These are phyloP conservation scores for Fusarium duplospermum DNA, from an alignment of 2,329 filamentous ascomycete species.

Conservation along the genomic window DNA sequence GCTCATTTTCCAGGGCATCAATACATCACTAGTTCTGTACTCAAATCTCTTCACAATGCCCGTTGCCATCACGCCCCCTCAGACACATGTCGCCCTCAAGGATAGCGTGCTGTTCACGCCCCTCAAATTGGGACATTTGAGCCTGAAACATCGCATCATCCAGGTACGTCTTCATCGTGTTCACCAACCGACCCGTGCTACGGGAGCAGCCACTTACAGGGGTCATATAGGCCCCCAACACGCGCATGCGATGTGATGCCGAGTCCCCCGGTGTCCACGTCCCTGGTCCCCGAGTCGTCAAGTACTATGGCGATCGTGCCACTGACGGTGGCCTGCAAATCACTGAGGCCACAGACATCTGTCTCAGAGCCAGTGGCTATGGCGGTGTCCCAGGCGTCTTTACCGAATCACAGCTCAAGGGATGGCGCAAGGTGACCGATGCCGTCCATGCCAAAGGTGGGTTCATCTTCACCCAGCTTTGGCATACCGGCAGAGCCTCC, in stretches of 20 bases:
- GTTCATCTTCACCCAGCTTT: slow-evolving; percentile 70
- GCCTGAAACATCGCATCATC: slow-evolving; percentile 52
- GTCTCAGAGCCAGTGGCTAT: slow-evolving; percentile 44
- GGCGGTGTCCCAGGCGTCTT: slow-evolving; percentile 47
- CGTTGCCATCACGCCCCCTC: slow-evolving; percentile 31
- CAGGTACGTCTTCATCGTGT: slow-evolving; percentile 39
- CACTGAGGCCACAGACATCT: slow-evolving; percentile 49
- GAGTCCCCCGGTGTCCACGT: slow-evolving; percentile 50
- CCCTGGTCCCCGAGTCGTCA: slow-evolving; percentile 42
- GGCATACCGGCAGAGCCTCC: slow-evolving; percentile 68
- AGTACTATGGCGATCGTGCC: slow-evolving; percentile 50
- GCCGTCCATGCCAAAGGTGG: slow-evolving; percentile 47
- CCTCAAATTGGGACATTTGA: slow-evolving; percentile 48
- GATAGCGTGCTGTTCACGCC: slow-evolving; percentile 50
- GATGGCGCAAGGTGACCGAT: slow-evolving; percentile 43
- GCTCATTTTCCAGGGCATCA: neutral
- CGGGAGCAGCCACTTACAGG: neutral
- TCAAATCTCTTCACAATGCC: slow-evolving; percentile 51
- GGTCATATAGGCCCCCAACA: slow-evolving; percentile 31
- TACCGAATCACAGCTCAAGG: slow-evolving; percentile 44
- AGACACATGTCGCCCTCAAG: slow-evolving; percentile 33
- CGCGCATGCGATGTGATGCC: slow-evolving; percentile 40
- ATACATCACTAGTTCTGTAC: slow-evolving; percentile 48
- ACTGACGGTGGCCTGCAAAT: slow-evolving; percentile 47
- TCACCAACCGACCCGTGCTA: neutral